These are phyloP conservation scores for Oryza longistaminata DNA, from an alignment of 176 grass and related monocot species.

Conservation along the genomic window DNA sequence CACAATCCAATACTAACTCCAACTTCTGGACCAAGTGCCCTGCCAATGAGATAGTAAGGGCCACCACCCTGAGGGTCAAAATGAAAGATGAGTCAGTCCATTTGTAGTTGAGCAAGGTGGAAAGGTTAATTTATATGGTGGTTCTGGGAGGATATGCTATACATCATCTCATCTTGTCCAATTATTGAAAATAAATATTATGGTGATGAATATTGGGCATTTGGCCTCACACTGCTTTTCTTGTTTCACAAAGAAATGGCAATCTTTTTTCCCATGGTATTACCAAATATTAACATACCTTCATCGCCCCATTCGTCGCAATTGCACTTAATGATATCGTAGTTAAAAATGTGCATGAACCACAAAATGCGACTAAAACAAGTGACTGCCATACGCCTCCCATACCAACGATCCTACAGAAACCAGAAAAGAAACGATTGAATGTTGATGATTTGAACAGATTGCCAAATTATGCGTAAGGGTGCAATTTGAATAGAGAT, in stretches of 20 bases:
- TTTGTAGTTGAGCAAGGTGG: not conserved
- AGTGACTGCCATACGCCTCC: constrained; percentile 80
- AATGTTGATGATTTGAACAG: constrained; percentile 2
- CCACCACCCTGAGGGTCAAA: constrained; percentile 70
- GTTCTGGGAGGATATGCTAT: not conserved
- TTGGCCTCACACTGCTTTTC: not conserved
- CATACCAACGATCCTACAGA: constrained; percentile 92
- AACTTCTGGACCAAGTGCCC: constrained; percentile 96
- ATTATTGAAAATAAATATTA: not conserved
- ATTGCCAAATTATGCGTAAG: not conserved
- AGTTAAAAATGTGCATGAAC: constrained; percentile 89
- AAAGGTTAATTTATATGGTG: not conserved
- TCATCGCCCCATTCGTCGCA: constrained; percentile 98
- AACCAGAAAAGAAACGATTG: constrained; percentile 10
- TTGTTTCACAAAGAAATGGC: not conserved
- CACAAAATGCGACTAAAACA: constrained; percentile 71
- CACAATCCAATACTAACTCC: constrained; percentile 97
- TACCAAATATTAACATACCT: constrained; percentile 48
- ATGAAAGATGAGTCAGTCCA: not conserved
- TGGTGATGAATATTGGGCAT: not conserved
- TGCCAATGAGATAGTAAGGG: constrained; percentile 92
- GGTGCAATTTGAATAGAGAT: not conserved
- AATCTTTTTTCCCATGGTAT: not conserved
- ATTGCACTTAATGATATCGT: constrained; percentile 92
- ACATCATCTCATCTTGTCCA: not conserved